A percentile compares a stretch with the other conserved stretches of the same genome.
These are phyloP conservation scores for Omphalea diandra DNA, from an alignment of 441 rosid genomes.

Conservation along the genomic window DNA sequence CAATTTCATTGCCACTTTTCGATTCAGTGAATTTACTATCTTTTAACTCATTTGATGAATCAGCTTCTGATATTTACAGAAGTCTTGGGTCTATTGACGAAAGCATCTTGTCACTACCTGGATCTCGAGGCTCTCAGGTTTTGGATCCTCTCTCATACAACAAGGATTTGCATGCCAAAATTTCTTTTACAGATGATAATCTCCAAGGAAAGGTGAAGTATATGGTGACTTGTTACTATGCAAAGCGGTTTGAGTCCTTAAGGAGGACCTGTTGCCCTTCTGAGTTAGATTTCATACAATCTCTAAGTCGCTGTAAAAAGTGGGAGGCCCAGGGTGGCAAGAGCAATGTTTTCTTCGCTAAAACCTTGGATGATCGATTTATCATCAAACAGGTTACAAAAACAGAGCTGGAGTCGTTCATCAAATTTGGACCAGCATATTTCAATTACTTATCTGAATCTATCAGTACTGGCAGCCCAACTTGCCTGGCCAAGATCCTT, in stretches of 20 bases:
- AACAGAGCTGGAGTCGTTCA: constrained; percentile 94
- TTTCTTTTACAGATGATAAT: constrained; percentile 71
- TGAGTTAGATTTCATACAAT: constrained; percentile 75
- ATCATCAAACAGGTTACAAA: constrained; percentile 93
- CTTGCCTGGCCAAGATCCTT: constrained; percentile 91
- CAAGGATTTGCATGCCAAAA: constrained; percentile 65
- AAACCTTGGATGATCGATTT: constrained; percentile 92
- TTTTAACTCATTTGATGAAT: constrained; percentile 50
- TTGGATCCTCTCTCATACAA: constrained; percentile 60
- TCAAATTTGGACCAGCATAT: constrained; percentile 79
- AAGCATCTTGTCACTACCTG: constrained; percentile 40
- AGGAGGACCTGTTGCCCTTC: constrained; percentile 79
- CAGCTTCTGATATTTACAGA: constrained; percentile 59
- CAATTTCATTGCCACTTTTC: constrained; percentile 46
- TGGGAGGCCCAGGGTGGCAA: constrained; percentile 99
- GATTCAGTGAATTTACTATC: constrained; percentile 52
- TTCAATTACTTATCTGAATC: constrained; percentile 81
- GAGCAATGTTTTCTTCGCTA: constrained; percentile 98
- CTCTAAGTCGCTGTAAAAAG: constrained; percentile 94
- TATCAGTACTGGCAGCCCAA: constrained; percentile 72
- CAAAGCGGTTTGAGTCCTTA: constrained; percentile 79
- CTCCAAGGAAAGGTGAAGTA: constrained; percentile 70
- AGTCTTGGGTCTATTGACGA: constrained; percentile 58
- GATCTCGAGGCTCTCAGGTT: constrained; percentile 52
- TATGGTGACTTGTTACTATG: constrained; percentile 80